Evolutionary conservation across 2,329 filamentous ascomycete species (phyloP), one percentile per base, ranked within the genome.

Genomic region (Calonectria ilicicola): DNA sequence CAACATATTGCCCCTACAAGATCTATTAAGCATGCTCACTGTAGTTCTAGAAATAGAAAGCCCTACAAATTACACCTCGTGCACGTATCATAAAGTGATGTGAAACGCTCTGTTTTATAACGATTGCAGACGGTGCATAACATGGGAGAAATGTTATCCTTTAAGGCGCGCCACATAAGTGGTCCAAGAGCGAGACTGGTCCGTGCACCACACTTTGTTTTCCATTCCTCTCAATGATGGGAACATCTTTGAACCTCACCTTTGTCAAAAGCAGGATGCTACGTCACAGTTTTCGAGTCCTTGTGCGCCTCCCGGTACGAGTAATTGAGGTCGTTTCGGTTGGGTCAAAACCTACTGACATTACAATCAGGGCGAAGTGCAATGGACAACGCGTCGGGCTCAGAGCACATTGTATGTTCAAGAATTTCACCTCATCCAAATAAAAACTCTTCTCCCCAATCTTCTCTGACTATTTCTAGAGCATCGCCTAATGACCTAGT

Each of bases 261-360:
- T 58, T 72, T 65, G 72, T 72, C 75, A 73, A 67, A 74, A 76
- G 68, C 74, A 81, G 47, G 67, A 83, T 83, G 81, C 75, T 82
- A 72, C 81, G 80, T 70, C 77, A 77, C 75, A 78, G 69, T 74
- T 69, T 76, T 64, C 76, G 77, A 75, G 75, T 77, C 38, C 64
- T 81, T 32, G 70, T 73, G 73, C 76, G 74, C 62, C 68, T 79
- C 32, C 74, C 79, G 71, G 81, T 82, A 77, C 27, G 74, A 26
- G 15, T 1, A 19, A 53, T 0, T 9, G n/a, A 12, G 2, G 0
- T 2, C 0, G 49, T 4, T 8, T 1, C 64, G 58, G 72, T 71
- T 70, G 53, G 14, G 3, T 12, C 3, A 26, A 7, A 5, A 1
- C 15, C 56, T n/a, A 19, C 77, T 79, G 70, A 80, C 58, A 15